Conservation (phyloP, 495 filamentous ascomycete species). For the Neurospora hispaniola region DNA sequence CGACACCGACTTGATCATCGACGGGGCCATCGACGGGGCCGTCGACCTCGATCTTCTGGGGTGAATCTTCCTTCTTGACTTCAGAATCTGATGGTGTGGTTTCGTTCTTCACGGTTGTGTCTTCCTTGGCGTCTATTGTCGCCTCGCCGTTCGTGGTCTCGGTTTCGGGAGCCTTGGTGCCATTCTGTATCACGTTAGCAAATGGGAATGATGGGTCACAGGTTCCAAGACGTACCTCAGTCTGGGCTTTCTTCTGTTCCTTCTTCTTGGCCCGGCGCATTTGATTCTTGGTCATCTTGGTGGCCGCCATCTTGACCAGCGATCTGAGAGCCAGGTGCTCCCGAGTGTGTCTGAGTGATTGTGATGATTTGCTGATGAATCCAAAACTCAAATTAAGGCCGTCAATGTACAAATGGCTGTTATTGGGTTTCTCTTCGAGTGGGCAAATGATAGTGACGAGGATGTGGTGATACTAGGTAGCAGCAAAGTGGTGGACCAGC, state of each 20-base stretch:
- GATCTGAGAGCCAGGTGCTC: conserved; percentile 12
- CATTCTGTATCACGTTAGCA: conserved; percentile 17
- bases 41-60: conserved; percentile 32
- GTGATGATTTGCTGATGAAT: not conserved
- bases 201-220: not conserved
- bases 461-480: not conserved
- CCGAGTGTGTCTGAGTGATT: not conserved
- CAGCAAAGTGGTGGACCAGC: not conserved
- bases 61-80: conserved; percentile 28
- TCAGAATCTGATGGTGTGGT: conserved; percentile 21
- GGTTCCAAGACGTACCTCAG: conserved; percentile 27
- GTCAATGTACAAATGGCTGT: not conserved
- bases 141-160: conserved; percentile 9
- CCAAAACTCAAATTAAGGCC: not conserved
- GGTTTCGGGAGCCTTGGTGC: conserved; percentile 15
- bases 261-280: conserved; percentile 83
- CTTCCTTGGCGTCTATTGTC: conserved; percentile 15
- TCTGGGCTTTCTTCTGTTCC: conserved; percentile 57
- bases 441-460: not conserved
- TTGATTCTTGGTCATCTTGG: conserved; percentile 75
- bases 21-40: conserved; percentile 35
- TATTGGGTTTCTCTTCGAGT: not conserved
- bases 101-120: conserved; percentile 2
- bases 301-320: conserved; percentile 37
- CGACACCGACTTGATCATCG: conserved; percentile 33